Percentiles rank a stretch among this genome's conserved stretches.
These are phyloP conservation scores for Leucocoprinus birnbaumii DNA, from an alignment of 768 basidiomycete species.

Conservation along the genomic window DNA sequence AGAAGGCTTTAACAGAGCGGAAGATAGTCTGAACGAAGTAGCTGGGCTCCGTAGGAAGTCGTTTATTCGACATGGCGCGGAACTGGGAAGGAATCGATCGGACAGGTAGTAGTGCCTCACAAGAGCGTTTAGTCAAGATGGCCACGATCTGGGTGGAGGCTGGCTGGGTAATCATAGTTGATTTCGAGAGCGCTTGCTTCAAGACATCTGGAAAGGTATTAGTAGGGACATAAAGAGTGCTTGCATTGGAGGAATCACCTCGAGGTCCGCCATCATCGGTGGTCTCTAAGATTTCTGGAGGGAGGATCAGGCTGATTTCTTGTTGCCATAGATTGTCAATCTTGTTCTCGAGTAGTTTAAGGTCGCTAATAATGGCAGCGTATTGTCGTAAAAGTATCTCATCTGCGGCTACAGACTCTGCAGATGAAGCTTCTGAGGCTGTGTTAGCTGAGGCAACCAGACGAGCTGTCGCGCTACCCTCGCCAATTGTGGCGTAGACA, in stretches of 20 bases:
- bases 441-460: conserved; percentile 47
- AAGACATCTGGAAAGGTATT: conserved; percentile 46
- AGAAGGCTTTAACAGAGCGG: conserved; percentile 75
- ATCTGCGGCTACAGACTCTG: conserved; percentile 57
- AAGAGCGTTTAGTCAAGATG: conserved; percentile 78
- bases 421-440: conserved; percentile 42
- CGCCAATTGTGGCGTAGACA: conserved; percentile 40
- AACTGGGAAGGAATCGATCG: conserved; percentile 90
- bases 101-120: conserved; percentile 81
- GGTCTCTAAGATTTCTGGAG: conserved; percentile 34
- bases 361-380: conserved; percentile 66
- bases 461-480: conserved; percentile 31
- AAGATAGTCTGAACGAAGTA: conserved; percentile 83
- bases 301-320: conserved; percentile 62
- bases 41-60: conserved; percentile 73
- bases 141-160: conserved; percentile 62
- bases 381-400: conserved; percentile 65
- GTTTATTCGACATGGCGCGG: conserved; percentile 77
- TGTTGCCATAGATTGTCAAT: conserved; percentile 63
- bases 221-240: not conserved
- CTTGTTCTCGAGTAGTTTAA: conserved; percentile 52
- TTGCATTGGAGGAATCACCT: conserved; percentile 34
- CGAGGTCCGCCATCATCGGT: conserved; percentile 33
- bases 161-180: conserved; percentile 52
- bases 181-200: conserved; percentile 41